Evolutionary conservation across 768 basidiomycete species (phyloP), one percentile per base, ranked within the genome.

Genomic region (Pilatotrama ljubarskyi): DNA sequence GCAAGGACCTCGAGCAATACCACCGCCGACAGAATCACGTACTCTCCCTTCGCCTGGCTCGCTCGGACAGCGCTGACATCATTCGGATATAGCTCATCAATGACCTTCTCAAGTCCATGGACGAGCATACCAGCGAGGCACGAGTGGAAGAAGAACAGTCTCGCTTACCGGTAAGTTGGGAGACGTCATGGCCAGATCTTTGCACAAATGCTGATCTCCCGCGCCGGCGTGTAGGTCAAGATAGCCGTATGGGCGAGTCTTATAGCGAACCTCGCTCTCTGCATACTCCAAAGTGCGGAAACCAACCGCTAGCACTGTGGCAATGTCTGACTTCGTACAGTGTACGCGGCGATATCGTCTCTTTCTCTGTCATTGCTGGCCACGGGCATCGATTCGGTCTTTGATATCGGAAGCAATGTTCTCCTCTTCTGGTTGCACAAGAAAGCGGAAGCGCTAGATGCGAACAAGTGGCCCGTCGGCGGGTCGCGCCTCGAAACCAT

Each of bases 311-410:
- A 25, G 22, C 43, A 13, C 42, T 49, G 14, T 18, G 22, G 5
- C 24, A 25, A 51, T 25, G 55, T 63, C 29, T 66, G 49, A 56
- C 58, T 32, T 46, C 15, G 18, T 18, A 22, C 46, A 94, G 91
- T 99, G 67, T 99, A 98, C 70, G 96, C 92, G 13, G 96, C 97
- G 13, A 80, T 92, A 51, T 90, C 91, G 1, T 88, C 93, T 1
- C 63, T 83, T 4, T 96, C 93, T 0, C 77, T 98, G 5, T 93
- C 94, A 4, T 78, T 98, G 50, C 82, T 98, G 59, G 93, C 94
- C 11, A 96, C 94, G 1, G 90, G 83, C 9, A 90, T 95, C 68
- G 96, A 98, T 70, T 86, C 95, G 13, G 78, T 91, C 15, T 92
- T 88, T 68, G 93, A 95, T 70, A 80, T 91, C 62, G 88, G 88